phyloP scores from a whole-genome alignment of 495 filamentous ascomycete species.

The Parmelia sp. region DNA sequence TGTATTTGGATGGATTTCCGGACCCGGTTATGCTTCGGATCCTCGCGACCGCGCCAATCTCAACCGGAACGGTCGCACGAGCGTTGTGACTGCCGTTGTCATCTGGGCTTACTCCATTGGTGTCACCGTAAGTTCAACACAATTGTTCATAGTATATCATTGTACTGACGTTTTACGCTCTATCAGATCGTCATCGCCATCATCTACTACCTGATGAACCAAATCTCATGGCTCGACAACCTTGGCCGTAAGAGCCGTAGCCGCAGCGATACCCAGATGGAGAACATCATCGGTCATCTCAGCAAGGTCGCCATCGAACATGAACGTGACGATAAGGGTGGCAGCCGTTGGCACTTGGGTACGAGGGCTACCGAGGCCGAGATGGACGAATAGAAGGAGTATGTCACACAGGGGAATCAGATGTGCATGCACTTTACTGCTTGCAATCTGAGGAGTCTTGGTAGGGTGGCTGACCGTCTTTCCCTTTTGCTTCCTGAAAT shows the following conservation, averaged over 20 bases:
- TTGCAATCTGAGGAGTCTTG: constrained; percentile 1
- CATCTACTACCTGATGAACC: constrained; percentile 64
- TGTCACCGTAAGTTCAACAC: constrained; percentile 44
- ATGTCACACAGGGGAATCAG: constrained; percentile 3
- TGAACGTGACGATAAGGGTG: constrained; percentile 52
- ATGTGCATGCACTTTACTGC: background rate
- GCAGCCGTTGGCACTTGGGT: constrained; percentile 53
- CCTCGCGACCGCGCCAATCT: constrained; percentile 39
- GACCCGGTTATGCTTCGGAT: constrained; percentile 34
- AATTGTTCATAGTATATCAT: background rate
- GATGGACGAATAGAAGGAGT: constrained; percentile 55
- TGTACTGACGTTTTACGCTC: constrained; percentile 2
- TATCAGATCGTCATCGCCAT: constrained; percentile 63
- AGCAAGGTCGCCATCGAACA: constrained; percentile 71
- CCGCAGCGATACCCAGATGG: constrained; percentile 66
- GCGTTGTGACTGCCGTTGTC: constrained; percentile 71
- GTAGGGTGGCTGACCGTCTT: background rate
- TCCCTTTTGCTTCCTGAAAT: constrained; percentile 7
- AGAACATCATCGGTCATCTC: constrained; percentile 72
- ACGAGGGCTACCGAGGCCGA: constrained; percentile 59
- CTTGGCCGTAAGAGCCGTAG: constrained; percentile 73
- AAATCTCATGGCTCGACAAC: constrained; percentile 62
- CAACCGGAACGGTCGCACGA: constrained; percentile 54
- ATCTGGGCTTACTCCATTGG: constrained; percentile 74
- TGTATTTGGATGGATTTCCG: constrained; percentile 65